Evolutionary conservation across 2,329 filamentous ascomycete genomes (phyloP).

Genomic region (Plectosphaerella cucumerina): DNA sequence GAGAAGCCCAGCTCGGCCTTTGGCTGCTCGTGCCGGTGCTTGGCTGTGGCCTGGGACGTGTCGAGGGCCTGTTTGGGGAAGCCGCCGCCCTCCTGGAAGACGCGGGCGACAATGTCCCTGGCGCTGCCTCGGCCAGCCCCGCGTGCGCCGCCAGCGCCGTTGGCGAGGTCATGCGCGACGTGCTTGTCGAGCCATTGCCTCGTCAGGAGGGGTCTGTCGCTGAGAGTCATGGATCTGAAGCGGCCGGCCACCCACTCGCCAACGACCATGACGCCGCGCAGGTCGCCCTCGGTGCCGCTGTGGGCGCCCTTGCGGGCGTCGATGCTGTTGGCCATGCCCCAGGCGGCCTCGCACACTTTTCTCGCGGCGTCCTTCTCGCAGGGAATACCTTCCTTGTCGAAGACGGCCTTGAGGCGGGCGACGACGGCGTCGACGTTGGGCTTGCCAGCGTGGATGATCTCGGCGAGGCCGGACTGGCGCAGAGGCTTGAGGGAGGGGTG

Average conservation of each 20-base stretch:
- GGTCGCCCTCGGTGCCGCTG: slow-evolving; percentile 65
- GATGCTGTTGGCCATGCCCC: slow-evolving; percentile 71
- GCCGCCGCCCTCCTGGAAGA: slow-evolving; percentile 75
- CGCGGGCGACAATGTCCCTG: slow-evolving; percentile 71
- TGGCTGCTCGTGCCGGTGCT: slow-evolving; percentile 46
- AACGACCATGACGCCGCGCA: slow-evolving; percentile 80
- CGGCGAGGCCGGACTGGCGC: slow-evolving; percentile 78
- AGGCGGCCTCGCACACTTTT: slow-evolving; percentile 76
- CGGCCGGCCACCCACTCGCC: slow-evolving; percentile 81
- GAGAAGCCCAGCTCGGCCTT: slow-evolving; percentile 63
- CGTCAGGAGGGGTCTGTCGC: slow-evolving; percentile 50
- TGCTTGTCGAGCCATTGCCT: slow-evolving; percentile 74
- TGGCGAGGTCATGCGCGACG: slow-evolving; percentile 61
- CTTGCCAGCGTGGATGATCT: slow-evolving; percentile 88
- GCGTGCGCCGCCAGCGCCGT: slow-evolving; percentile 67
- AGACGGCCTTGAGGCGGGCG: slow-evolving; percentile 73
- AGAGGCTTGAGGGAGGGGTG: slow-evolving; percentile 83
- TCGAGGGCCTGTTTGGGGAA: slow-evolving; percentile 58
- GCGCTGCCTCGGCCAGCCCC: slow-evolving; percentile 67
- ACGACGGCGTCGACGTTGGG: slow-evolving; percentile 85
- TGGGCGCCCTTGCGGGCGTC: slow-evolving; percentile 66
- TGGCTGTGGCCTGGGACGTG: slow-evolving; percentile 23
- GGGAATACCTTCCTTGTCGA: slow-evolving; percentile 82
- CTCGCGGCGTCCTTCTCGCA: slow-evolving; percentile 88
- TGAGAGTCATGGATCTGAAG: slow-evolving; percentile 45